A percentile compares a stretch with the other conserved stretches of the same genome.
phyloP scores from a whole-genome alignment of 495 filamentous ascomycete genomes.

The Penicillium samsonianum region DNA sequence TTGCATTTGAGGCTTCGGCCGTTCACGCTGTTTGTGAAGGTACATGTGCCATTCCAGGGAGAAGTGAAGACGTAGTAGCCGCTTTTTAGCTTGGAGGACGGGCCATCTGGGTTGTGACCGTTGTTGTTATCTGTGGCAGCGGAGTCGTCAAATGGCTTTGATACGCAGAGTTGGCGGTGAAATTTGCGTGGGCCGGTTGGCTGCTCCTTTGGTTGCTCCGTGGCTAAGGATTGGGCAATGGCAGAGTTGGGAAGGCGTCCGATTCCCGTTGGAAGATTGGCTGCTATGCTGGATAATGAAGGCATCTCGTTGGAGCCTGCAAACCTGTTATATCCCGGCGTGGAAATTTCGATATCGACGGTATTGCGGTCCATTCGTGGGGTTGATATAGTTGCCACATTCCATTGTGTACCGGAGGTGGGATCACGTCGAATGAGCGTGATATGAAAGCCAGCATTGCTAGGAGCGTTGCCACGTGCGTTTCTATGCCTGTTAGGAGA shows the following conservation, averaged over 20 bases:
- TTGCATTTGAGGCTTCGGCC: conserved; percentile 78
- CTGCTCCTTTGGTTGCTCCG: conserved; percentile 17
- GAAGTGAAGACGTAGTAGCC: conserved; percentile 65
- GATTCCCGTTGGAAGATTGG: conserved; percentile 32
- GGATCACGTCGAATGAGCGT: conserved; percentile 90
- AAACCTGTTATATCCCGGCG: conserved; percentile 64
- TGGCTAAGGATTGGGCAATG: conserved; percentile 20
- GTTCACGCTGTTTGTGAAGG: conserved; percentile 73
- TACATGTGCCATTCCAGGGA: conserved; percentile 85
- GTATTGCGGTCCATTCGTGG: conserved; percentile 34
- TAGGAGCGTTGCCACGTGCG: conserved; percentile 4
- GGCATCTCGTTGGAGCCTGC: conserved; percentile 39
- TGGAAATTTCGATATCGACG: conserved; percentile 62
- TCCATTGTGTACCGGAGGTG: conserved; percentile 78
- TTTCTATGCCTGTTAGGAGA: conserved; percentile 25
- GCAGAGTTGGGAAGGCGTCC: conserved; percentile 22
- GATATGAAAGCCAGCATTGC: conserved; percentile 56
- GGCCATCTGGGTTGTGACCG: conserved; percentile 14
- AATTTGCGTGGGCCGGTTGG: conserved; percentile 38
- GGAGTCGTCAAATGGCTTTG: conserved; percentile 30
- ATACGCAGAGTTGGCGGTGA: conserved; percentile 42
- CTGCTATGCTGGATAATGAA: conserved; percentile 33
- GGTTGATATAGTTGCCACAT: conserved; percentile 72
- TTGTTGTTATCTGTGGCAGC: background rate
- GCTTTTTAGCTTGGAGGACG: conserved; percentile 42